Conservation (phyloP, 371 early-diverging fungal species). For the Nematocida sp. region DNA sequence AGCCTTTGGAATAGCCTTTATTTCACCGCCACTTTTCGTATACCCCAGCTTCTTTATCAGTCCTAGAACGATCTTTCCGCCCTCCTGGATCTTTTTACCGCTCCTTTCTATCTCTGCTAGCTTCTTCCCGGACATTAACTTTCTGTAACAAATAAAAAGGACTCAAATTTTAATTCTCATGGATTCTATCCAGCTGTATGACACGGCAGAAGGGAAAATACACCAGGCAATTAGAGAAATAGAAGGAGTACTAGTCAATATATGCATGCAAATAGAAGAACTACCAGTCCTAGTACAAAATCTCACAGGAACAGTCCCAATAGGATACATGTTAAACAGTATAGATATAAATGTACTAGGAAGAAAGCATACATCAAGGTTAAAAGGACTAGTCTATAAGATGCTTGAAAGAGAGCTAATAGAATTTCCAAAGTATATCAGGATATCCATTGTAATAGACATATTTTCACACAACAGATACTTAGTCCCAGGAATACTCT, state of each 20-base stretch:
- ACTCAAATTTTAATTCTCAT: not conserved
- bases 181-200: no score
- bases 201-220: no score
- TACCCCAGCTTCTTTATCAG: slow-evolving; percentile 48
- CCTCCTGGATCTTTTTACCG: slow-evolving; percentile 38
- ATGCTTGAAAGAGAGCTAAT: not conserved
- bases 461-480: not conserved
- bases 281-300: no score
- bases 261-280: no score
- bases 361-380: not conserved
- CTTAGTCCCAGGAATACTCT: not conserved
- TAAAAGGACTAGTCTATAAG: not conserved
- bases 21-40: slow-evolving; percentile 35
- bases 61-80: slow-evolving; percentile 18
- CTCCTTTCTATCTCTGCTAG: slow-evolving; percentile 45
- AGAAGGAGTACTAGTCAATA: no score
- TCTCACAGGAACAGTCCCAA: no score
- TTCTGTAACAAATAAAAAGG: slow-evolving; percentile 12
- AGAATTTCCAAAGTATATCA: not conserved
- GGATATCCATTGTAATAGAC: not conserved
- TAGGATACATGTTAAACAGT: not conserved
- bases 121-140: slow-evolving; percentile 38
- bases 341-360: not conserved
- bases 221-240: no score
- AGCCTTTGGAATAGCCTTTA: slow-evolving; percentile 22